Conservation (phyloP, 176 grass and related monocot genomes). For the Zoysia pacifica region DNA sequence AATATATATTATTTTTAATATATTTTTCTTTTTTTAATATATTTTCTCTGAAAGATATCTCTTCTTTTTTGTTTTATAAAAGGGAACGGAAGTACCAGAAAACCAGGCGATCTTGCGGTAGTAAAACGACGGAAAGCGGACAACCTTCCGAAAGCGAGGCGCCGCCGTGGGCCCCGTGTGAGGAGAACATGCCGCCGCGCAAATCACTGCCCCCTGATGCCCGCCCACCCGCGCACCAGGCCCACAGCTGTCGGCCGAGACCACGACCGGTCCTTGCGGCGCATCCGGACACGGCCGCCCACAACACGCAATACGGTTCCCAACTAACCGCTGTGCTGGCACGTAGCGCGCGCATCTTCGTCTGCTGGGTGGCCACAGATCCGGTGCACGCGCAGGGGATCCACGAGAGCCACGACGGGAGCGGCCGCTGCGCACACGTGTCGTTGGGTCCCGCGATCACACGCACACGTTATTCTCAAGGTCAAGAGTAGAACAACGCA, state of each 20-base stretch:
- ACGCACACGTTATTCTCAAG: slow-evolving; percentile 48
- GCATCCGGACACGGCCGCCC: slow-evolving; percentile 8
- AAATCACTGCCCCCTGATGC: slow-evolving; percentile 61
- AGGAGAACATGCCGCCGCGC: slow-evolving; percentile 52
- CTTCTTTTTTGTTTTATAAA: too few species aligned
- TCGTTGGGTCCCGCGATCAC: slow-evolving; percentile 24
- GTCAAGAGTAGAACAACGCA: slow-evolving; percentile 33
- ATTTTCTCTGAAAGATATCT: too few species aligned
- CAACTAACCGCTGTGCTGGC: neutral
- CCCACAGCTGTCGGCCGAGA: slow-evolving; percentile 53
- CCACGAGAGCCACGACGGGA: neutral
- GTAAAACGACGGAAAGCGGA: slow-evolving; percentile 30
- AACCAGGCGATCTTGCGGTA: neutral
- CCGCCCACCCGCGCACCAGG: slow-evolving; percentile 34
- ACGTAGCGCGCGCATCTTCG: too few species aligned
- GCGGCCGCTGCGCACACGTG: slow-evolving; percentile 47
- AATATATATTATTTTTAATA: too few species aligned
- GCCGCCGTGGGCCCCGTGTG: slow-evolving; percentile 37
- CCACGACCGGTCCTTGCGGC: slow-evolving; percentile 44
- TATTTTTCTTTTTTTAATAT: too few species aligned
- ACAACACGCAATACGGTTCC: neutral
- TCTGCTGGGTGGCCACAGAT: neutral
- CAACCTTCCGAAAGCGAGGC: slow-evolving; percentile 19
- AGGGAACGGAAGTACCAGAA: neutral
- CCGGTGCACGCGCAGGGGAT: neutral